phyloP scores from a whole-genome alignment of 2,329 filamentous ascomycete genomes.

The Aspergillus clavatus region DNA sequence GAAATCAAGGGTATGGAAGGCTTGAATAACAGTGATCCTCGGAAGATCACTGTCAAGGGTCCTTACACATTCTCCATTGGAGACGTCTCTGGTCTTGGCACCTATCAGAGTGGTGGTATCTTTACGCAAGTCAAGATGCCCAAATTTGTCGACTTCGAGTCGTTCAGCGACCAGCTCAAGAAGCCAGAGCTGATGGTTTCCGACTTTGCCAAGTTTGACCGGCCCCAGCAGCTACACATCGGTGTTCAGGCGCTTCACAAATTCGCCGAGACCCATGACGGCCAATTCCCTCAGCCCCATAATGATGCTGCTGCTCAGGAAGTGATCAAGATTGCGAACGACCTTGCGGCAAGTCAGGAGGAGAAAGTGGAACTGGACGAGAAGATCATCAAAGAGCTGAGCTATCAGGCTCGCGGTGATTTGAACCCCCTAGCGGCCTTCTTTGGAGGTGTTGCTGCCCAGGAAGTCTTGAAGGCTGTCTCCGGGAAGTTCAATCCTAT shows the following conservation, averaged over 20 bases:
- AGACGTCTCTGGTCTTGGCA: constrained; percentile 78
- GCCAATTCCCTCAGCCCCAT: constrained; percentile 73
- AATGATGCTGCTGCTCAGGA: constrained; percentile 78
- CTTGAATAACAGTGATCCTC: constrained; percentile 75
- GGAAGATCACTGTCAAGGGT: constrained; percentile 88
- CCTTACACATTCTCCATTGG: constrained; percentile 98
- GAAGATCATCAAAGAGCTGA: constrained; percentile 86
- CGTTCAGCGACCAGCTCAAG: constrained; percentile 70
- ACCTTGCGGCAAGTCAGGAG: constrained; percentile 60
- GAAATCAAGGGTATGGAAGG: constrained; percentile 89
- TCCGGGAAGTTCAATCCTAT: constrained; percentile 98
- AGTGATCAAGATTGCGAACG: constrained; percentile 68
- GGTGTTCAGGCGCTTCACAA: constrained; percentile 89
- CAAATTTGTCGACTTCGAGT: constrained; percentile 84
- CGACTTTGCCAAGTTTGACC: constrained; percentile 96
- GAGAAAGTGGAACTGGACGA: constrained; percentile 82
- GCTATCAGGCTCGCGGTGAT: constrained; percentile 89
- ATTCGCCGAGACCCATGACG: constrained; percentile 68
- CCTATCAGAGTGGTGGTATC: constrained; percentile 82
- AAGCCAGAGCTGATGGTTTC: constrained; percentile 87
- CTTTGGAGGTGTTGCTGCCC: constrained; percentile 88
- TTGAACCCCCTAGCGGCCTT: constrained; percentile 88
- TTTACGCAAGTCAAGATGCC: constrained; percentile 99
- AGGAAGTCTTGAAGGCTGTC: constrained; percentile 93
- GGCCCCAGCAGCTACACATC: constrained; percentile 84